phyloP scores from a whole-genome alignment of 352 stramenopile genomes.

The Globisporangium spiculum region DNA sequence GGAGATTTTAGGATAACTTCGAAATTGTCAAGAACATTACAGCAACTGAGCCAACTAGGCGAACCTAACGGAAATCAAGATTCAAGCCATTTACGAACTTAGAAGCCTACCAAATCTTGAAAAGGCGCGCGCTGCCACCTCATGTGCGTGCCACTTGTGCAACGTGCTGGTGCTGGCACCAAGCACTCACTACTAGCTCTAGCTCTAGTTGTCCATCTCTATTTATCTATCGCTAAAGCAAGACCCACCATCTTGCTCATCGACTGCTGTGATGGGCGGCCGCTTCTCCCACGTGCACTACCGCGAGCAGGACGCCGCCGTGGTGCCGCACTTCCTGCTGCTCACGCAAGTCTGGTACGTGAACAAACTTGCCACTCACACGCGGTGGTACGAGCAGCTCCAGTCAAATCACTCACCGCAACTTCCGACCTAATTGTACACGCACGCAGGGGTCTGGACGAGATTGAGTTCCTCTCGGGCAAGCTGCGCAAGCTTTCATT shows the following conservation, averaged over 20 bases:
- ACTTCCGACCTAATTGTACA: no score
- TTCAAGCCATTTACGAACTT: not conserved
- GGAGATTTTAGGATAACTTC: no score
- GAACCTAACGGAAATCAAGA: not conserved
- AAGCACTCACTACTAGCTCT: not conserved
- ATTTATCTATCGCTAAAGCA: not conserved
- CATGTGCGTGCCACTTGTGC: not conserved
- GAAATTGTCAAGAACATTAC: no score
- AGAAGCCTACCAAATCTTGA: not conserved
- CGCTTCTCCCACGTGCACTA: conserved; percentile 78
- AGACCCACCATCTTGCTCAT: not conserved
- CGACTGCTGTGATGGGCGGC: conserved; percentile 42
- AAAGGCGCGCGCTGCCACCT: conserved; percentile 3
- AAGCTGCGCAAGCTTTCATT: conserved; percentile 60
- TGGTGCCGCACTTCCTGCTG: conserved; percentile 57
- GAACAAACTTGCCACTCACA: no score
- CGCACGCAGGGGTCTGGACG: conserved; percentile 36
- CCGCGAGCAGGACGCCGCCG: conserved; percentile 59
- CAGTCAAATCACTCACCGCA: no score
- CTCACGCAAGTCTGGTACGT: conserved; percentile 65
- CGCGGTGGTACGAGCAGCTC: not conserved
- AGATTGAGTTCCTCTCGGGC: conserved; percentile 55
- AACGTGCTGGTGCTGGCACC: not conserved
- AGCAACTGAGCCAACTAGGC: no score
- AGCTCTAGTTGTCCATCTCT: not conserved